Base-by-base conservation (phyloP, 305 asterid species). In the Fraxinus albicans region DNA sequence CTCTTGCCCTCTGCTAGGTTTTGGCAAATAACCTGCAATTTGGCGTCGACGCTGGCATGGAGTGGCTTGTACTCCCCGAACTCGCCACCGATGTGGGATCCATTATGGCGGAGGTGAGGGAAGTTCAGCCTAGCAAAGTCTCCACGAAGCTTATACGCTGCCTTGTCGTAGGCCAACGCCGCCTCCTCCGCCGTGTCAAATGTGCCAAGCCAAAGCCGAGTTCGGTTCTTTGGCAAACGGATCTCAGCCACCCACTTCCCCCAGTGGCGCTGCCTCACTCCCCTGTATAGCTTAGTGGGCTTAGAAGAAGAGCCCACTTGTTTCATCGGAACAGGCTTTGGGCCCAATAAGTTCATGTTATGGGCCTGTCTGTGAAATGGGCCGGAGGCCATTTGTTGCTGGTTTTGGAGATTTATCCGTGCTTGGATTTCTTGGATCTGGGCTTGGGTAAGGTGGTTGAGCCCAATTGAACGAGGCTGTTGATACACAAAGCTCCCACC, bases 201-300 rank as follows among this genome's bases (percentile, higher is more conserved):
- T 36, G 99, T 94, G 0, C 98, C 99, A 0, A 95, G 96, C 99
- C 98, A 95, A 33, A 94, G 87, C 0, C 98, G 88, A 65, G 92
- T 91, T 5, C 98, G 90, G 88, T 90, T 92, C 93, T 89, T 90
- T 2, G 98, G 98, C 27, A 94, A 85, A 21, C 98, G 95, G 80
- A 94, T 94, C 89, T 93, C 97, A 0, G 97, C 97, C 7, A 93
- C 98, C 98, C 98, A 93, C 84, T 93, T 93, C 0, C 98, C 98
- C 98, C 98, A 94, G 89, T 95, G 98, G 31, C 98, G 93, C 84
- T 95, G 98, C 77, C 98, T 90, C 9, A 95, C 98, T 6, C 98
- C 98, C 35, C 98, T 80, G 92, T 93, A 95, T 15, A 92, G 93
- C 83, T 95, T 95, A 9, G 86, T 83, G 81, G 97, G 94, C 89